phyloP scores from a whole-genome alignment of 768 basidiomycete species.

The Crassisporium funariophilum region DNA sequence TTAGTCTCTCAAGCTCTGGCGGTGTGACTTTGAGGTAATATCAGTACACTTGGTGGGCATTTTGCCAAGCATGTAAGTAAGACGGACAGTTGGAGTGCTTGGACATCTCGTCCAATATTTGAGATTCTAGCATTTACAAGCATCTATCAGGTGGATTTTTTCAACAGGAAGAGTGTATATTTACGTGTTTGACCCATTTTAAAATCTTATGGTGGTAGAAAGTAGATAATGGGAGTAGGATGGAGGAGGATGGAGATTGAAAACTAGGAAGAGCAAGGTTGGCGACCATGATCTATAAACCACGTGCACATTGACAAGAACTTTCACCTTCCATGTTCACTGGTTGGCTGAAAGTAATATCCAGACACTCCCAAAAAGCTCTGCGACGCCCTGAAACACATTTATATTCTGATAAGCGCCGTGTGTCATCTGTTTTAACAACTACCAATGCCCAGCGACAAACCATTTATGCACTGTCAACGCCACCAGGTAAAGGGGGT shows the following conservation, averaged over 20 bases:
- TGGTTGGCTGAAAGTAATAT: no score
- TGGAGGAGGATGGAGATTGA: constrained; percentile 2
- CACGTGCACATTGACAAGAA: neutral
- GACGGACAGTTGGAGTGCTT: constrained; percentile 94
- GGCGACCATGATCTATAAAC: neutral
- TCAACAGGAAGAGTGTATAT: constrained; percentile 21
- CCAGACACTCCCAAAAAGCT: no score
- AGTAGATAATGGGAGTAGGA: neutral
- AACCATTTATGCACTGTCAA: constrained; percentile 89
- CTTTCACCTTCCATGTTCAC: neutral
- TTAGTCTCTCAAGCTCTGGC: constrained; percentile 89
- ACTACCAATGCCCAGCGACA: constrained; percentile 55
- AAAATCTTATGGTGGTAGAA: neutral
- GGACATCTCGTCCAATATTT: constrained; percentile 98
- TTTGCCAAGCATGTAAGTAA: constrained; percentile 6
- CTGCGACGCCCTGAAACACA: no score
- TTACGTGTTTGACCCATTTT: constrained; percentile 85
- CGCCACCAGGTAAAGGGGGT: constrained; percentile 84
- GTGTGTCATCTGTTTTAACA: constrained; percentile 25
- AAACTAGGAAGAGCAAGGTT: neutral
- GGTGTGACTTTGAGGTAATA: constrained; percentile 73
- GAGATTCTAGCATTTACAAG: no score
- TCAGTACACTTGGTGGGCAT: constrained; percentile 13
- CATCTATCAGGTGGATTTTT: constrained; percentile 7
- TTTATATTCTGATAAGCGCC: no score